Evolutionary conservation across 2,329 filamentous ascomycete genomes (phyloP).

Genomic region (Epichloe typhina): DNA sequence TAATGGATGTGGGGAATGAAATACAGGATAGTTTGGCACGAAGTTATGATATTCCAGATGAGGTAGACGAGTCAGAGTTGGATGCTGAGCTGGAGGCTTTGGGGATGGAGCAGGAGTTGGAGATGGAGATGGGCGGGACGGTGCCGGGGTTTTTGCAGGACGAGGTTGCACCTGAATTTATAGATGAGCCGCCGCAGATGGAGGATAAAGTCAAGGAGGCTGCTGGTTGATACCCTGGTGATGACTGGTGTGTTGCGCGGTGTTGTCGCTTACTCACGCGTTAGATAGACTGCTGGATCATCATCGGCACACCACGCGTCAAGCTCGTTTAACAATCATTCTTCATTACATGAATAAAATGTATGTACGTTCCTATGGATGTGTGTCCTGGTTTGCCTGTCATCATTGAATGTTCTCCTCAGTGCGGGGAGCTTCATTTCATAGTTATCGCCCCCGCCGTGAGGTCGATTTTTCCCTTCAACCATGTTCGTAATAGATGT

Average conservation of each 20-base stretch:
- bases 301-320: neutral
- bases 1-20: constrained; percentile 96
- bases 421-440: neutral
- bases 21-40: constrained; percentile 89
- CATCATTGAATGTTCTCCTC: neutral
- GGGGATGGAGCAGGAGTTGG: constrained; percentile 85
- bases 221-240: constrained; percentile 32
- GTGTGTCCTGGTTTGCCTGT: neutral
- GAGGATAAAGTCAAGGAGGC: constrained; percentile 71
- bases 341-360: neutral
- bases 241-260: neutral
- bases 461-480: too few species aligned
- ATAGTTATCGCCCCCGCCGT: neutral
- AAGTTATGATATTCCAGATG: constrained; percentile 89
- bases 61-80: constrained; percentile 90
- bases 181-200: constrained; percentile 75
- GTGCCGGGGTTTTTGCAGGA: constrained; percentile 84
- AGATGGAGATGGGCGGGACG: constrained; percentile 49
- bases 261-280: neutral
- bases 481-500: neutral
- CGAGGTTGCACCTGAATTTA: constrained; percentile 73
- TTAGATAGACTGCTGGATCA: neutral
- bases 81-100: constrained; percentile 93
- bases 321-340: neutral
- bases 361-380: neutral